Evolutionary conservation across 257 asterid genomes (phyloP).

Genomic region (Fraxinus cuspidata): DNA sequence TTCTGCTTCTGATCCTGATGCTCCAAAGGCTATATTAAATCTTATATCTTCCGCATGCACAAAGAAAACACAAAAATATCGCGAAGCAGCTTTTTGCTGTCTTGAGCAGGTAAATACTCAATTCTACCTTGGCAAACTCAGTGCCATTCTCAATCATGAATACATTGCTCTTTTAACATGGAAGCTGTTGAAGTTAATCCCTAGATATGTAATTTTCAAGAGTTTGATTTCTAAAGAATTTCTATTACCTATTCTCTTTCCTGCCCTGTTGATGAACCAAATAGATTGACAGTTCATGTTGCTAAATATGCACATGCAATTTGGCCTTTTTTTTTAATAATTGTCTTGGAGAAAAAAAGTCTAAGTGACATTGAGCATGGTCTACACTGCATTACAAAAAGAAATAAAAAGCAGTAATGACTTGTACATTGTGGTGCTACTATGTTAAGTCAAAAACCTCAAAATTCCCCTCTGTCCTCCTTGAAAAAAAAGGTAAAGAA

Average conservation of each 20-base stretch:
- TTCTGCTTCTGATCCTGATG: conserved; percentile 61
- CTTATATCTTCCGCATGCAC: conserved; percentile 75
- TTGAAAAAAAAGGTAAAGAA: not conserved
- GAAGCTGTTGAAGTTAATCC: not conserved
- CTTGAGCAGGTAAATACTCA: conserved; percentile 77
- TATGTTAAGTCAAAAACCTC: not conserved
- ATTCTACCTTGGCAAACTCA: conserved; percentile 9
- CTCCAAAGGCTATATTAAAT: conserved; percentile 71
- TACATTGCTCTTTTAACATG: conserved; percentile 10
- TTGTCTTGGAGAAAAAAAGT: conserved; percentile 9
- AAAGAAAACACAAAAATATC: conserved; percentile 71
- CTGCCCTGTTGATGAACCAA: conserved; percentile 17
- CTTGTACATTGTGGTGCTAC: not conserved
- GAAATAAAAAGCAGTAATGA: conserved; percentile 6
- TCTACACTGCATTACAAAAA: conserved; percentile 14
- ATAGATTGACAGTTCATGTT: not conserved
- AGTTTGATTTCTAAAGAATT: not conserved
- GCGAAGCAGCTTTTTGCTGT: conserved; percentile 91
- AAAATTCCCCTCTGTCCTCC: not conserved
- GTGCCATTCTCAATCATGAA: conserved; percentile 18
- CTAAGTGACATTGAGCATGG: not conserved
- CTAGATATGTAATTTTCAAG: not conserved
- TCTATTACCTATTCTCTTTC: not conserved
- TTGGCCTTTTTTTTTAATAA: not conserved
- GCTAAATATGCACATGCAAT: conserved; percentile 1